phyloP scores from a whole-genome alignment of 768 basidiomycete species.

The Dacryopinax primogenitus region DNA sequence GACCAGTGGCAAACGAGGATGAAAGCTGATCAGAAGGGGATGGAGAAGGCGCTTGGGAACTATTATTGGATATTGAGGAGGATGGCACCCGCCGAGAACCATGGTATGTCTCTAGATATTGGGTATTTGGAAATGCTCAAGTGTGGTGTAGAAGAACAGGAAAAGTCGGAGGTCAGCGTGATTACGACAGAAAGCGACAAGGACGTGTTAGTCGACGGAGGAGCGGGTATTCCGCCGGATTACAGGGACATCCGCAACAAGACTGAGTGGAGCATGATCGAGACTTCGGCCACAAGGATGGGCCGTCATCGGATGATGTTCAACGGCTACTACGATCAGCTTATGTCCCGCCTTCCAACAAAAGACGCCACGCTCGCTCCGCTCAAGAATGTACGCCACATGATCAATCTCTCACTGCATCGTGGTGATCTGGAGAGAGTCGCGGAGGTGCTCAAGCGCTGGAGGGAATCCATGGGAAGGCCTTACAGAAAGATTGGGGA shows the following conservation, averaged over 20 bases:
- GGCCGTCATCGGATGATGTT: neutral
- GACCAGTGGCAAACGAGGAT: neutral
- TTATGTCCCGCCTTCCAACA: neutral
- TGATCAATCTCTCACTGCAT: neutral
- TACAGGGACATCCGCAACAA: neutral
- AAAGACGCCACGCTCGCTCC: neutral
- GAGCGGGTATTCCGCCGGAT: no score
- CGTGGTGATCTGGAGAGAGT: neutral
- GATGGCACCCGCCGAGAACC: neutral
- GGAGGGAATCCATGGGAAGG: neutral
- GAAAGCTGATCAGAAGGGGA: neutral
- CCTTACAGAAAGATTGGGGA: neutral
- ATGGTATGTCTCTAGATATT: no score
- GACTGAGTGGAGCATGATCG: neutral
- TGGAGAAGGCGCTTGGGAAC: neutral
- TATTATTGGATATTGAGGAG: neutral
- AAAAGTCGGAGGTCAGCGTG: neutral
- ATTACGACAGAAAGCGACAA: neutral
- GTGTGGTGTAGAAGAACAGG: neutral
- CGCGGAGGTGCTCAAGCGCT: neutral
- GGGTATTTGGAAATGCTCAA: no score
- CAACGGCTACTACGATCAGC: conserved; percentile 1
- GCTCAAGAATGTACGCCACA: neutral
- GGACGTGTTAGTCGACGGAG: no score
- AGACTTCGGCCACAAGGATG: neutral